phyloP scores from a whole-genome alignment of 441 rosid genomes.

The Gossypium trilobum region DNA sequence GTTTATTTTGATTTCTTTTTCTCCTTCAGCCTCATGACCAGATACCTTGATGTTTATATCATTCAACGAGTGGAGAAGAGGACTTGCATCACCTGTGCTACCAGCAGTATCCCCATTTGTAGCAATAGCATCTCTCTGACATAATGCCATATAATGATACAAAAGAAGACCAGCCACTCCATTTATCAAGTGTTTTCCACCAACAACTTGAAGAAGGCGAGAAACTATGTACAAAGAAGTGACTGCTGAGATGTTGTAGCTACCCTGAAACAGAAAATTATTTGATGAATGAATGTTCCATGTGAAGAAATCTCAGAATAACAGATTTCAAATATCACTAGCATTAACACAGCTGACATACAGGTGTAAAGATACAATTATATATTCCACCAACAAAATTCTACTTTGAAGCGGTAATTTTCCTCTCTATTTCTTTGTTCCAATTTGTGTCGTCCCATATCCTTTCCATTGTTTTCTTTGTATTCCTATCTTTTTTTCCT shows the following conservation, averaged over 20 bases:
- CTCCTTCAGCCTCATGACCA: slow-evolving; percentile 22
- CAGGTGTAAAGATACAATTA: neutral
- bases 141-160: slow-evolving; percentile 30
- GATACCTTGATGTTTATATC: slow-evolving; percentile 23
- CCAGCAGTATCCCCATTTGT: slow-evolving; percentile 18
- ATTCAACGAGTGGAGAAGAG: slow-evolving; percentile 25
- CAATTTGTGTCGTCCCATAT: neutral
- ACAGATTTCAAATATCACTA: neutral
- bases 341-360: neutral
- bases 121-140: slow-evolving; percentile 21
- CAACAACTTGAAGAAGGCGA: slow-evolving; percentile 53
- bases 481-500: neutral
- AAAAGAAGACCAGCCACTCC: slow-evolving; percentile 36
- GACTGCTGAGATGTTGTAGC: slow-evolving; percentile 33
- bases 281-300: neutral
- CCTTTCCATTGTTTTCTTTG: neutral
- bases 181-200: slow-evolving; percentile 39
- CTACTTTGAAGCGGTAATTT: neutral
- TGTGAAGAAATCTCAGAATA: neutral
- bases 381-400: neutral
- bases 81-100: slow-evolving; percentile 15
- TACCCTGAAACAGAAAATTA: slow-evolving; percentile 32
- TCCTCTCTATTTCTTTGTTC: neutral
- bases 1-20: slow-evolving; percentile 24
- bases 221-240: slow-evolving; percentile 51